Base-by-base conservation (phyloP, 2,329 filamentous ascomycete genomes). In the Fusarium sp. region DNA sequence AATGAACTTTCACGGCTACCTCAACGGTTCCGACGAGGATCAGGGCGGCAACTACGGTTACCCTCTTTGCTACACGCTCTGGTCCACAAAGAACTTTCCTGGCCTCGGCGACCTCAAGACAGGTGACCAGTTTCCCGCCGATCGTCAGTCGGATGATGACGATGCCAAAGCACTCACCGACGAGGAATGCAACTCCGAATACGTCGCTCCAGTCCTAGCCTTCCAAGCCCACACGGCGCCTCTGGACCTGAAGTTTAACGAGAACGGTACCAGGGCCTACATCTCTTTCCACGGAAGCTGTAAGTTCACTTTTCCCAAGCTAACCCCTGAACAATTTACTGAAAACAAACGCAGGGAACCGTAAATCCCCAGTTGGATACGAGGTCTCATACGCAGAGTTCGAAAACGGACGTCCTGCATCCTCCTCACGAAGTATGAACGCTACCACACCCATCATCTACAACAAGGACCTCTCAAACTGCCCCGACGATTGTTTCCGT, bases 251-350 rank as follows among this genome's bases (percentile, higher is more conserved):
- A 88, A 88, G 64, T 94, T 94, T 80, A 83, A 87, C 66, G 73
- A 81, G 1, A 79, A 84, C 40, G 87, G 87, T 36, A 85, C 84
- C 14, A 84, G 82, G 3, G 91, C 90, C 2, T 94, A 87, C 79
- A 80, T 94, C 19, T 83, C 88, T 1, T 92, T 94, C 78, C 91
- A 93, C 76, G 91, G 92, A 15, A 91, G 87, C 77, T 93, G 91
- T 89, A 76, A 78, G 81, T 79, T 21, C 6, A 53, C 26, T 36
- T 31, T 40, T 28, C 17, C 1, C 22, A 8, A 28, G 11, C 31
- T 17, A 22, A 24, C 6, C 3, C 11, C 15, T 24, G 22, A 14
- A 47, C 34, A 47, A 10, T 38, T 26, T 60, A 53, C 62, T 67
- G 15, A 66, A 52, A 51, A 7, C 8, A 14, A 17, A 11, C 6